Base-by-base conservation (phyloP, 2,329 filamentous ascomycete species). In the Stagonosporopsis vannaccii region DNA sequence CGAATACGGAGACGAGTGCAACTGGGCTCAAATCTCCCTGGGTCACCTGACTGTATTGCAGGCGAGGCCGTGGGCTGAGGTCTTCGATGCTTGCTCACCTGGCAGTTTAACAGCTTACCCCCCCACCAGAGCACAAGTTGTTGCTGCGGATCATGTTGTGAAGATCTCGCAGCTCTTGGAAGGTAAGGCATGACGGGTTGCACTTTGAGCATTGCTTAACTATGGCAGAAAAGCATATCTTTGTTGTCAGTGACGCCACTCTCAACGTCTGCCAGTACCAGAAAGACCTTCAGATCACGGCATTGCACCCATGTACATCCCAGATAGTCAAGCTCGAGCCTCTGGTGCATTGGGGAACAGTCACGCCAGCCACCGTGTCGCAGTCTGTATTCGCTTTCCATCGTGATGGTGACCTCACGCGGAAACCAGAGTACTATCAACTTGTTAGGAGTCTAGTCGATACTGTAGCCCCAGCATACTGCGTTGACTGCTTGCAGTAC, bases 261-360 rank as follows among this genome's bases (percentile, higher is more conserved):
- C 15, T 25, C 20, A 22, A 25, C 11, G 30, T 7, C 9, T 56
- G 53, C 23, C 35, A 46, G 7, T 56, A 46, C 12, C 6, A 25
- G 19, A n/a, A 40, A 5, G 42, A 30, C 9, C 4, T 26, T 4
- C 42, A 26, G 3, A 19, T 6, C 15, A 37, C 23, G 1, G 2
- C 13, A 15, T 3, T 19, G 9, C 47, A 23, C 12, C 4, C 13
- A 6, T 56, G 47, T 17, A 19, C 26, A 1, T 43, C 53, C 2
- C 19, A 15, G 8, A 35, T 22, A 9, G 13, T 56, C 25, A 33
- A 17, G 8, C n/a, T 56, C 8, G 53, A 51, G 32, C 43, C 53
- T 25, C 37, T 56, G 2, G 25, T 56, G 8, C 42, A 56, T n/a
- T 56, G 53, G 53, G 53, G 53, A 5, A 56, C 53, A 17, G 23